These are phyloP conservation scores for Trichoderma cornu-damae DNA, from an alignment of 2,329 filamentous ascomycete species.

Conservation along the genomic window DNA sequence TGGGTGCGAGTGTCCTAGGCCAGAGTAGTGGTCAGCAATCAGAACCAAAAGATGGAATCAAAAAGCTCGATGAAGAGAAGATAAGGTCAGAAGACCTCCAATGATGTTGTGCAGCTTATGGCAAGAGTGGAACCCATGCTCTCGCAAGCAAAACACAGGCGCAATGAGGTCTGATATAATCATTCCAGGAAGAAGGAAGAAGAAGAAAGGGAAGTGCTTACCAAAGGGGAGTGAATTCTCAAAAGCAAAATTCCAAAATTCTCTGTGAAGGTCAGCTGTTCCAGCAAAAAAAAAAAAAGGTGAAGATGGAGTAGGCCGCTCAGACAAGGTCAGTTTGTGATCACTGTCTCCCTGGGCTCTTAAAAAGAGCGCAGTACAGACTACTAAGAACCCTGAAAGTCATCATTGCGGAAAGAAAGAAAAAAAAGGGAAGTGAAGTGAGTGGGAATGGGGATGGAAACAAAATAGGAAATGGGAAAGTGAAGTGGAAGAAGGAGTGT, in stretches of 20 bases:
- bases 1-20: neutral
- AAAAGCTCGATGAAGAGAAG: neutral
- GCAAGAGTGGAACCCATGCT: neutral
- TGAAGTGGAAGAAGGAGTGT: neutral
- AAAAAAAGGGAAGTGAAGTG: neutral
- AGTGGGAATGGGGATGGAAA: neutral
- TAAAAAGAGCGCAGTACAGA: no score
- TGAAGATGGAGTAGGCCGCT: neutral
- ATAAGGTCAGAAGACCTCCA: slow-evolving; percentile 1
- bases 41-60: neutral
- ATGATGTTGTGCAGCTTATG: neutral
- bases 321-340: neutral
- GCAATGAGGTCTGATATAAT: neutral
- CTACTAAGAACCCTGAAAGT: no score
- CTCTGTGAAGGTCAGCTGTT: no score
- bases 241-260: no score
- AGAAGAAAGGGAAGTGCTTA: no score
- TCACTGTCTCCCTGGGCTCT: no score
- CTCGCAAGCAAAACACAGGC: no score
- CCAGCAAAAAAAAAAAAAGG: neutral
- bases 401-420: neutral
- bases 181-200: neutral
- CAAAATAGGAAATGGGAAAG: neutral
- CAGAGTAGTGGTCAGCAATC: neutral
- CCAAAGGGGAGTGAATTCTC: no score